phyloP scores from a whole-genome alignment of 208 protist genomes.

The Phytomonas sp. region DNA sequence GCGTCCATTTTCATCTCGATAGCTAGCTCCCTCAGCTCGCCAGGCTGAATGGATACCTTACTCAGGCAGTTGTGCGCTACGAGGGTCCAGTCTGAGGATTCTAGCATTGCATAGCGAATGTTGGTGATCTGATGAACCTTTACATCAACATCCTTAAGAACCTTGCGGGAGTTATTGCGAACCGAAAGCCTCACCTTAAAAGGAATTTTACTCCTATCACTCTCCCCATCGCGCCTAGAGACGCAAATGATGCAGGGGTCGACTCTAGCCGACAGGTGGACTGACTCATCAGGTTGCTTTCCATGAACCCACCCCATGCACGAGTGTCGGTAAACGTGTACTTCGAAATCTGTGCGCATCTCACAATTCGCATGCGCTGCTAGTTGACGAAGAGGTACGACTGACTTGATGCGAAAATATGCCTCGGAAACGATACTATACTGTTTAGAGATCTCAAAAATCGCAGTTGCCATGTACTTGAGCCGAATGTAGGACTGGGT shows the following conservation, averaged over 20 bases:
- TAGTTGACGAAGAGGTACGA: conserved; percentile 8
- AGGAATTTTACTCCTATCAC: neutral
- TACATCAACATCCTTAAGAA: neutral
- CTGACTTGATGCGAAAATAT: conserved; percentile 13
- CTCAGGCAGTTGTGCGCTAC: neutral
- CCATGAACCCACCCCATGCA: neutral
- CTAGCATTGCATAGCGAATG: neutral
- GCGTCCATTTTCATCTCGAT: neutral
- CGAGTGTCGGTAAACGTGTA: neutral
- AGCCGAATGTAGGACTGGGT: neutral
- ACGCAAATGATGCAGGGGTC: neutral
- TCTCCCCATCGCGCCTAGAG: neutral
- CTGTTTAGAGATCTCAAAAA: conserved; percentile 18
- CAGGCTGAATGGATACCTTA: neutral
- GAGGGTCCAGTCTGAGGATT: neutral
- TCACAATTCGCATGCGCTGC: neutral
- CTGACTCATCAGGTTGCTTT: neutral
- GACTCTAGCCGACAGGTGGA: neutral
- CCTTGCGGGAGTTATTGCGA: neutral
- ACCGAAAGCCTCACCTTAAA: neutral
- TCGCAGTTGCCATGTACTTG: conserved; percentile 14
- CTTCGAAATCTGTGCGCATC: neutral
- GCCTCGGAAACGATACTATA: conserved; percentile 7
- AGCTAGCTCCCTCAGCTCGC: neutral
- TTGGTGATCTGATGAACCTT: neutral